Conservation (phyloP, 2,329 filamentous ascomycete genomes). For the Fusarium sp. region DNA sequence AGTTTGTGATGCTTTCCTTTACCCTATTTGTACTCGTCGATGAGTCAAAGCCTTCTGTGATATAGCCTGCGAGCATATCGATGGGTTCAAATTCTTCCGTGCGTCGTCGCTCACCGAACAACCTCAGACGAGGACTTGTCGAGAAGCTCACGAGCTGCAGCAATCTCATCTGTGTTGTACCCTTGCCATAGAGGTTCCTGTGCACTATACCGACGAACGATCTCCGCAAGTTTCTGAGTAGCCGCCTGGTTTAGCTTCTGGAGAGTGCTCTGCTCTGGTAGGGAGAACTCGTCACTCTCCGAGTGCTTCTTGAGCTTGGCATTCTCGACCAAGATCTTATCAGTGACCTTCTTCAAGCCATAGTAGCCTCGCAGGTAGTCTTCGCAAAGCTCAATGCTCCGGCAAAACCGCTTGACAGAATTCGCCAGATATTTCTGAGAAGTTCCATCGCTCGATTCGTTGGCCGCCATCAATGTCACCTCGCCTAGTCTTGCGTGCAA, state of each 20-base stretch:
- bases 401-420: conserved; percentile 85
- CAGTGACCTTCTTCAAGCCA: conserved; percentile 79
- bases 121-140: conserved; percentile 63
- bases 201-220: conserved; percentile 73
- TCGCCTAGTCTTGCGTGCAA: conserved; percentile 91
- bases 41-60: conserved; percentile 30
- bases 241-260: conserved; percentile 78
- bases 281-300: conserved; percentile 63
- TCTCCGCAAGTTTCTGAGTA: conserved; percentile 81
- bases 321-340: conserved; percentile 62
- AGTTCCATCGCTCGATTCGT: conserved; percentile 57
- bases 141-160: conserved; percentile 77
- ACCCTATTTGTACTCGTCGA: conserved; percentile 21
- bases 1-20: conserved; percentile 20
- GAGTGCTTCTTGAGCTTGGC: conserved; percentile 60
- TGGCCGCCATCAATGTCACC: conserved; percentile 78
- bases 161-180: conserved; percentile 78
- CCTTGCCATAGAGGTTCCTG: conserved; percentile 78
- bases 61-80: conserved; percentile 19
- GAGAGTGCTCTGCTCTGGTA: conserved; percentile 70
- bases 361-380: conserved; percentile 94
- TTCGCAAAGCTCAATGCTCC: conserved; percentile 93
- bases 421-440: conserved; percentile 72
- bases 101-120: conserved; percentile 56
- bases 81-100: conserved; percentile 24